Percentiles rank a stretch among this genome's conserved stretches.
These are phyloP conservation scores for Candida takata DNA, from an alignment of 805 yeast genomes.

Conservation along the genomic window DNA sequence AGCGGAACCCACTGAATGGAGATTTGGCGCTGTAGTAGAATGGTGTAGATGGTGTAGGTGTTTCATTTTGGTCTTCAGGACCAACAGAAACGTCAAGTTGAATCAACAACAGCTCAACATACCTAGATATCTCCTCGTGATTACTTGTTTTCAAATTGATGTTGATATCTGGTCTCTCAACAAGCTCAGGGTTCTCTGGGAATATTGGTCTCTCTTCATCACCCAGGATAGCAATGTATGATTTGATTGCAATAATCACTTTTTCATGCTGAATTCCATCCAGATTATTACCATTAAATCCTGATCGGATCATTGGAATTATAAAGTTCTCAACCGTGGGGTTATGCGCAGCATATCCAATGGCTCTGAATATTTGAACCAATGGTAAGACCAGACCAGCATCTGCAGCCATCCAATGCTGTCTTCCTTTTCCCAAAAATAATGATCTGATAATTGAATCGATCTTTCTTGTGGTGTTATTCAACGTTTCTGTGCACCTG, in stretches of 20 bases:
- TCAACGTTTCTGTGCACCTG: constrained; percentile 81
- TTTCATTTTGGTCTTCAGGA: constrained; percentile 15
- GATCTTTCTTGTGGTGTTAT: constrained; percentile 75
- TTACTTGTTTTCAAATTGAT: constrained; percentile 26
- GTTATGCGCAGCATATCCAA: constrained; percentile 74
- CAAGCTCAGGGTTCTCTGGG: constrained; percentile 42
- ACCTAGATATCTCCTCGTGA: constrained; percentile 67
- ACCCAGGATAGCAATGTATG: constrained; percentile 65
- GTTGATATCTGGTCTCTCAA: constrained; percentile 28
- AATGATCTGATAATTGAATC: constrained; percentile 54
- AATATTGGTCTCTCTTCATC: constrained; percentile 69
- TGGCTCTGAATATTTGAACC: constrained; percentile 65
- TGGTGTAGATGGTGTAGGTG: constrained; percentile 28
- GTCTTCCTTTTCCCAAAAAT: constrained; percentile 52
- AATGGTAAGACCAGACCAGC: constrained; percentile 53
- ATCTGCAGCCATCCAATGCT: constrained; percentile 72
- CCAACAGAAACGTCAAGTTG: constrained; percentile 58
- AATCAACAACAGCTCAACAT: constrained; percentile 47
- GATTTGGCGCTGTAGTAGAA: constrained; percentile 27
- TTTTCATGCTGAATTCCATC: constrained; percentile 69
- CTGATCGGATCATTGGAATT: constrained; percentile 55
- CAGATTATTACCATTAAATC: constrained; percentile 49
- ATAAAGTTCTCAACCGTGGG: constrained; percentile 74
- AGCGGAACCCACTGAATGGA: constrained; percentile 31
- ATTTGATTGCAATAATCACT: constrained; percentile 56